Evolutionary conservation across 1,284 basidiomycete genomes (phyloP).

Genomic region (Pholiota adiposa): DNA sequence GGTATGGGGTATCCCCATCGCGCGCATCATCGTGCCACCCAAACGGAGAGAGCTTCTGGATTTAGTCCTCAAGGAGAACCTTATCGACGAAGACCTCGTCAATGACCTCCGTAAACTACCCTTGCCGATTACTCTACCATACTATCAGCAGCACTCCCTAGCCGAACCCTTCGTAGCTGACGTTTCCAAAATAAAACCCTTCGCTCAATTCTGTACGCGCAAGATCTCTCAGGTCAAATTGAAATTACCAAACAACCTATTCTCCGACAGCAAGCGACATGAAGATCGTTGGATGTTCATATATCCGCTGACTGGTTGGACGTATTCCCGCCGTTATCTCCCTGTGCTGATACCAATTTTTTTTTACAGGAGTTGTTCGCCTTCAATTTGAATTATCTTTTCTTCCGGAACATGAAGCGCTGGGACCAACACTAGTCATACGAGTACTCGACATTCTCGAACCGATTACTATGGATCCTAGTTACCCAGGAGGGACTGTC

Average conservation of each 20-base stretch:
- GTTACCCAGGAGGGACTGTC: not conserved
- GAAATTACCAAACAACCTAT: no score
- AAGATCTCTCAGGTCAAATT: no score
- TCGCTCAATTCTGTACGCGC: no score
- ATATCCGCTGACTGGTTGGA: not conserved
- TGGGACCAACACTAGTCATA: not conserved
- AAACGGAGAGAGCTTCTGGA: not conserved
- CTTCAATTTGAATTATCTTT: not conserved
- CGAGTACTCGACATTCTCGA: not conserved
- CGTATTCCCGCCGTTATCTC: no score
- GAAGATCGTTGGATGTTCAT: no score
- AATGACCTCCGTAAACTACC: not conserved
- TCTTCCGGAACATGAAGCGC: not conserved
- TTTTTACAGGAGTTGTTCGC: not conserved
- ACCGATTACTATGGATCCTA: not conserved
- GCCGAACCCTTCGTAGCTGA: not conserved
- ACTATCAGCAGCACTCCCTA: no score
- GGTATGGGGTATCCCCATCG: not conserved
- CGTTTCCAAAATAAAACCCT: not conserved
- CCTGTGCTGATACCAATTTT: not conserved
- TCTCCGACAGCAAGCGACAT: no score
- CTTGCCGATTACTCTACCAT: not conserved
- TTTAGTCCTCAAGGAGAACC: not conserved
- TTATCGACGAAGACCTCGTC: not conserved
- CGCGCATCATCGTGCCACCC: not conserved